A percentile compares a stretch with the other conserved stretches of the same genome.
Evolutionary conservation across 2,329 filamentous ascomycete genomes (phyloP).

Genomic region (Cladorrhinum sp.): DNA sequence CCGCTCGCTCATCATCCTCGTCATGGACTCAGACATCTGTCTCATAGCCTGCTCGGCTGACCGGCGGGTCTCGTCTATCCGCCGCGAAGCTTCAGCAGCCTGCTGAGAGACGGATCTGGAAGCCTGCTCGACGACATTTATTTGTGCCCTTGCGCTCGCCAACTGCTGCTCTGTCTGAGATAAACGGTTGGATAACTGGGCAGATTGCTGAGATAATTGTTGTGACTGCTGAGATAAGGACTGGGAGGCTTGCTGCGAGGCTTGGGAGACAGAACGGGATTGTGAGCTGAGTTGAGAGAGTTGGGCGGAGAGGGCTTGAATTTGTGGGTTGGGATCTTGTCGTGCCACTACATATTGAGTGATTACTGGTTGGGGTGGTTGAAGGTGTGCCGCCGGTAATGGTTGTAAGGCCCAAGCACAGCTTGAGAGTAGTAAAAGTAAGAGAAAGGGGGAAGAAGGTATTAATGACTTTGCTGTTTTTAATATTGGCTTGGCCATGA

Average conservation of each 20-base stretch:
- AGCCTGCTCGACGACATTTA: slow-evolving; percentile 27
- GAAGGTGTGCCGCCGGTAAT: not conserved
- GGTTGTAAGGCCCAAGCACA: slow-evolving; percentile 6
- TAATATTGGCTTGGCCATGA: not conserved
- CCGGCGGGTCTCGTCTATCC: slow-evolving; percentile 25
- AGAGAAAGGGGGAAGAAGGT: not conserved
- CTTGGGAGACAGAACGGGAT: slow-evolving; percentile 33
- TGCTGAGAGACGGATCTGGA: slow-evolving; percentile 25
- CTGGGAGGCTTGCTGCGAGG: slow-evolving; percentile 34
- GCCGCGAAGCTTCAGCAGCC: slow-evolving; percentile 26
- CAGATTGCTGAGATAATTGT: slow-evolving; percentile 32
- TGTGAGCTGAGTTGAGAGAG: slow-evolving; percentile 30
- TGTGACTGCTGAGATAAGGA: slow-evolving; percentile 34
- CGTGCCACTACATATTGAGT: slow-evolving; percentile 24
- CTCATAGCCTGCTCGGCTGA: slow-evolving; percentile 21
- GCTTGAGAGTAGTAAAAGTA: slow-evolving; percentile 16
- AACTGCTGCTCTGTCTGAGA: slow-evolving; percentile 25
- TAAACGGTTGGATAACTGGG: slow-evolving; percentile 30
- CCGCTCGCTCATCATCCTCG: slow-evolving; percentile 29
- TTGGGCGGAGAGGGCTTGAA: slow-evolving; percentile 32
- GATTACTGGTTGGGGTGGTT: slow-evolving; percentile 23
- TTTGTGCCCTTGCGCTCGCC: slow-evolving; percentile 19
- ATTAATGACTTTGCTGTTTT: not conserved
- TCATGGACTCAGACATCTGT: slow-evolving; percentile 29
- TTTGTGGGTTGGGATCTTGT: slow-evolving; percentile 27